A percentile compares a stretch with the other conserved stretches of the same genome.
Conservation (phyloP, 345 rosid genomes). For the Syzygium grande region DNA sequence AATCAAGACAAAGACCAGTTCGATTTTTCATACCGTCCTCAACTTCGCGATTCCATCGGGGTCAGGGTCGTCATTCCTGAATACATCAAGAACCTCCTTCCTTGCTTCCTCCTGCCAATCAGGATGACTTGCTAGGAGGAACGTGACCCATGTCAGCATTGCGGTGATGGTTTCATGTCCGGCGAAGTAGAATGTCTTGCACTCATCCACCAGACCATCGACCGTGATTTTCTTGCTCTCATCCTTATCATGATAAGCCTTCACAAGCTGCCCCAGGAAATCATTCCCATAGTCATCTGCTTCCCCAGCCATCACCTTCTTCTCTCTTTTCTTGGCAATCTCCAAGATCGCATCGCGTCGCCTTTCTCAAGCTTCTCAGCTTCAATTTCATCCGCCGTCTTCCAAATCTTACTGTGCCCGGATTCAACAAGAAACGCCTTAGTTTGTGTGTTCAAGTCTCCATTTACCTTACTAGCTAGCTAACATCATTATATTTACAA, state of each 20-base stretch:
- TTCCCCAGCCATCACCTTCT: not conserved
- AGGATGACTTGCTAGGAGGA: conserved; percentile 18
- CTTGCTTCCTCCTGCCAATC: conserved; percentile 28
- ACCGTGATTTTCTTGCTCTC: not conserved
- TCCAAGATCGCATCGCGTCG: not conserved
- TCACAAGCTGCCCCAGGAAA: not conserved
- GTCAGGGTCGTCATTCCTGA: not conserved
- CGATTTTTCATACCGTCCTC: not conserved
- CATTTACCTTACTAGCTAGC: not conserved
- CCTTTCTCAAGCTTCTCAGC: not conserved
- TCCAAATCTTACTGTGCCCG: not conserved
- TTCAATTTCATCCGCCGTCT: not conserved
- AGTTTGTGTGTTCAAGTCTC: not conserved
- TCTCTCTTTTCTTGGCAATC: conserved; percentile 3
- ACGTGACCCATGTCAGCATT: conserved; percentile 15
- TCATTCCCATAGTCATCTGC: not conserved
- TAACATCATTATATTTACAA: not conserved
- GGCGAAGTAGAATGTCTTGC: not conserved
- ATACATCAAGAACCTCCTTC: conserved; percentile 8
- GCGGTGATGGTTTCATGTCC: conserved; percentile 1
- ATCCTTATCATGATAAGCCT: not conserved
- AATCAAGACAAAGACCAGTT: not conserved
- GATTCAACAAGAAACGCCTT: not conserved
- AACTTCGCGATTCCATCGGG: not conserved
- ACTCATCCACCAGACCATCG: not conserved